Conservation (phyloP, 2,329 filamentous ascomycete species). For the Didymosphaeria variabile region DNA sequence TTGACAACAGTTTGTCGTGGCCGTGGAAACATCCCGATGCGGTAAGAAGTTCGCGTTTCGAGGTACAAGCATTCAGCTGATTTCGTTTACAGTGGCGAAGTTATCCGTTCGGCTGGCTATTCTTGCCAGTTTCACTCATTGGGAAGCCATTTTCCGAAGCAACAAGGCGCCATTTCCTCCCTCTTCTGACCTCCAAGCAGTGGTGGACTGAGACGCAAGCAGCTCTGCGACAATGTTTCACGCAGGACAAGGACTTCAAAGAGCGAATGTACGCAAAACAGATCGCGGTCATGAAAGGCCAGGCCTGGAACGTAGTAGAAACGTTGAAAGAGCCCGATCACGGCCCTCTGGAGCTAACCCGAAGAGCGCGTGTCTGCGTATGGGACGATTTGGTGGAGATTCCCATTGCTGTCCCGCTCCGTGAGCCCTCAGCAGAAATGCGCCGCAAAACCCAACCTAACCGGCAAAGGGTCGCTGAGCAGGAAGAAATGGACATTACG, state of each 20-base stretch:
- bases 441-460: conserved; percentile 67
- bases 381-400: conserved; percentile 99
- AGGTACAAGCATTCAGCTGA: conserved; percentile 3
- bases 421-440: conserved; percentile 84
- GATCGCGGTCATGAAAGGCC: conserved; percentile 98
- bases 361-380: conserved; percentile 89
- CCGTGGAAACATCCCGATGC: conserved; percentile 99
- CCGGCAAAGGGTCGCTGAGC: conserved; percentile 52
- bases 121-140: conserved; percentile 94
- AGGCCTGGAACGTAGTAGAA: conserved; percentile 99
- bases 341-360: conserved; percentile 90
- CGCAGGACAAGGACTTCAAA: conserved; percentile 93
- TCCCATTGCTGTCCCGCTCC: conserved; percentile 90
- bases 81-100: conserved; percentile 69
- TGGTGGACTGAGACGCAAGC: conserved; percentile 98
- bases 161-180: conserved; percentile 94
- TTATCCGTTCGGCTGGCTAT: conserved; percentile 98
- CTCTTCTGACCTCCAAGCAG: conserved; percentile 88
- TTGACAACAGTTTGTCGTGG: conserved; percentile 98
- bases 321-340: conserved; percentile 93
- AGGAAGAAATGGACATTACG: conserved; percentile 94
- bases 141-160: conserved; percentile 95
- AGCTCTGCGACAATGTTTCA: conserved; percentile 85
- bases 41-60: conserved; percentile 45
- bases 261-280: conserved; percentile 99